phyloP scores from a whole-genome alignment of 345 rosid genomes.

The Isatis tinctoria region DNA sequence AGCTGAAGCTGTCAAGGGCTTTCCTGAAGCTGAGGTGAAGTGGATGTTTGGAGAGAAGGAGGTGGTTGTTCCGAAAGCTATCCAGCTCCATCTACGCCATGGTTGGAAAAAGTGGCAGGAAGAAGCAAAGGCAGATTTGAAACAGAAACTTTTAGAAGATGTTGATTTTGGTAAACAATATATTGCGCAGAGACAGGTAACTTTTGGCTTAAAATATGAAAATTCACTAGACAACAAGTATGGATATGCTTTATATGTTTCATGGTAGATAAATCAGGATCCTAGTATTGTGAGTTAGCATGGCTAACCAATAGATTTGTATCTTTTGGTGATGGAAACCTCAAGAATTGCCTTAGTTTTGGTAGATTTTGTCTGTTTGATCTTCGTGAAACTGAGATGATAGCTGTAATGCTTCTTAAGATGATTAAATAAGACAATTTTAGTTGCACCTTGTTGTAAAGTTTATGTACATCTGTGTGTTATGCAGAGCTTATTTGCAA shows the following conservation, averaged over 20 bases:
- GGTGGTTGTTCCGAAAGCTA: slow-evolving; percentile 84
- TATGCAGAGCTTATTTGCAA: slow-evolving; percentile 8
- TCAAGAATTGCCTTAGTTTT: neutral
- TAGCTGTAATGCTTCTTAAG: neutral
- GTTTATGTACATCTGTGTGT: neutral
- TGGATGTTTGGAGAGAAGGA: slow-evolving; percentile 94
- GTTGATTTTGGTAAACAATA: slow-evolving; percentile 78
- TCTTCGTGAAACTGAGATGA: neutral
- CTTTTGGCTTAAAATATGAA: slow-evolving; percentile 17
- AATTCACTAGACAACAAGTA: neutral
- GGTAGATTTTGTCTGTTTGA: slow-evolving; percentile 16
- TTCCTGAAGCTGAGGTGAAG: slow-evolving; percentile 80
- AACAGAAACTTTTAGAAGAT: slow-evolving; percentile 65
- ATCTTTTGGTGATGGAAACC: neutral
- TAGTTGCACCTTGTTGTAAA: neutral
- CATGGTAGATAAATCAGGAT: slow-evolving; percentile 4
- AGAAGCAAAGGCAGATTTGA: slow-evolving; percentile 78
- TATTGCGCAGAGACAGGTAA: slow-evolving; percentile 71
- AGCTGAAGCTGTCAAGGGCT: slow-evolving; percentile 80
- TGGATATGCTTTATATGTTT: neutral
- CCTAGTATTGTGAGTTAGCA: slow-evolving; percentile 5
- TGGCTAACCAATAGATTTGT: neutral
- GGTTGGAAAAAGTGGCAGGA: slow-evolving; percentile 97
- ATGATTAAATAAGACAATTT: neutral
- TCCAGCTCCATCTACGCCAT: slow-evolving; percentile 64